A percentile compares a stretch with the other conserved stretches of the same genome.
phyloP scores from a whole-genome alignment of 1,284 basidiomycete species.

The Trichosporon coremiiforme region DNA sequence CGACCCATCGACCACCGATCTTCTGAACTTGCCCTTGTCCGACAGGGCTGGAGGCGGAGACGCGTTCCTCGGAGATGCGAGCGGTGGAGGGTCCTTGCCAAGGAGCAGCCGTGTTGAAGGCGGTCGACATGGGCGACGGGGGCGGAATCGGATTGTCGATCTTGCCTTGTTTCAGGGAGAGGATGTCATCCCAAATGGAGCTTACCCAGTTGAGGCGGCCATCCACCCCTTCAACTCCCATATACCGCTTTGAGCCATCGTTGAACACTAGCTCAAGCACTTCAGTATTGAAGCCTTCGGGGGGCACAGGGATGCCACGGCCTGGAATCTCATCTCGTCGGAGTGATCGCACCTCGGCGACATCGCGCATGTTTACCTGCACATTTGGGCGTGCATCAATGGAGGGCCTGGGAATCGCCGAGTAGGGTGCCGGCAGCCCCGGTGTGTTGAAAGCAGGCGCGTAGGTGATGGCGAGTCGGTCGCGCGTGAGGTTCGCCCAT shows the following conservation, averaged over 20 bases:
- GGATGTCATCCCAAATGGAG: slow-evolving; percentile 42
- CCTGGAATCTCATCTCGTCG: slow-evolving; percentile 46
- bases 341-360: slow-evolving; percentile 48
- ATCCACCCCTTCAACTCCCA: slow-evolving; percentile 49
- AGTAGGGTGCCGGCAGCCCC: slow-evolving; percentile 30
- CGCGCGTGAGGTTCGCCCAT: slow-evolving; percentile 39
- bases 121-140: slow-evolving; percentile 5
- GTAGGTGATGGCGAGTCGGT: slow-evolving; percentile 35
- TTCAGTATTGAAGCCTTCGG: slow-evolving; percentile 47
- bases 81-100: slow-evolving; percentile 6
- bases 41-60: neutral
- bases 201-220: slow-evolving; percentile 50
- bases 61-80: slow-evolving; percentile 7
- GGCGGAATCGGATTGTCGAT: slow-evolving; percentile 17
- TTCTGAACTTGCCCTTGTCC: slow-evolving; percentile 42
- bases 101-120: slow-evolving; percentile 8
- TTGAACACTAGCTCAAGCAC: slow-evolving; percentile 49
- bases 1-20: slow-evolving; percentile 52
- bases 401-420: slow-evolving; percentile 37
- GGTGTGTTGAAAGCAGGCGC: slow-evolving; percentile 21
- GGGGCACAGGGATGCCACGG: slow-evolving; percentile 42
- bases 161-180: slow-evolving; percentile 18
- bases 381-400: slow-evolving; percentile 35
- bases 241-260: slow-evolving; percentile 46
- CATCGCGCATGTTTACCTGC: slow-evolving; percentile 44